Evolutionary conservation across 345 rosid species (phyloP).

Genomic region (Dovyalis caffra): DNA sequence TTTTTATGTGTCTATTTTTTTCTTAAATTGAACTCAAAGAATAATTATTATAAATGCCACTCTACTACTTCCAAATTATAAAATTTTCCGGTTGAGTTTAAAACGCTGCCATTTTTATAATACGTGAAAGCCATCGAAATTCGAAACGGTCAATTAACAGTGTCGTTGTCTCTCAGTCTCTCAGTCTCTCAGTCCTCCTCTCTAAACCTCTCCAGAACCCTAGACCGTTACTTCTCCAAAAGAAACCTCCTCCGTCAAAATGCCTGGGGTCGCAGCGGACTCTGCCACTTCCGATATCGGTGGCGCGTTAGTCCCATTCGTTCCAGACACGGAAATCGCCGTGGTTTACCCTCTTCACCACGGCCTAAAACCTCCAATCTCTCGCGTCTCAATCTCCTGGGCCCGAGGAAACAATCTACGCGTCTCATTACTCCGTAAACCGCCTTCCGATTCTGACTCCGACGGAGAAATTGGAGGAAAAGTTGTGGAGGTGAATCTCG

Average conservation of each 20-base stretch:
- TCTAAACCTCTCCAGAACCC: conserved; percentile 42
- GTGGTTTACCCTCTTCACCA: conserved; percentile 58
- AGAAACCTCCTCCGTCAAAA: conserved; percentile 16
- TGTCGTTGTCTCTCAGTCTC: no score
- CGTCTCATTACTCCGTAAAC: conserved; percentile 51
- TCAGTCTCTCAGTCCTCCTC: neutral
- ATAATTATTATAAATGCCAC: no score
- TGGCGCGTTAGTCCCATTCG: conserved; percentile 43
- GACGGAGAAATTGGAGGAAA: conserved; percentile 50
- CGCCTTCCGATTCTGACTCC: conserved; percentile 24
- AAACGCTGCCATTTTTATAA: conserved; percentile 9
- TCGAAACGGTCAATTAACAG: neutral
- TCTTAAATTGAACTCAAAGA: no score
- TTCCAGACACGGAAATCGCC: conserved; percentile 31
- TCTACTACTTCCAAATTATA: no score
- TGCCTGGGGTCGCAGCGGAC: conserved; percentile 44
- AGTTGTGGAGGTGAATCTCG: conserved; percentile 63
- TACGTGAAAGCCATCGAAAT: no score
- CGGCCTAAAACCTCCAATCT: conserved; percentile 60
- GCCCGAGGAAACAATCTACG: conserved; percentile 80
- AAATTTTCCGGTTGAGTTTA: neutral
- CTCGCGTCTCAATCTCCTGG: conserved; percentile 82
- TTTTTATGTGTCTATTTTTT: no score
- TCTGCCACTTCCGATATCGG: conserved; percentile 25
- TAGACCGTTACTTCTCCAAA: neutral